phyloP scores from a whole-genome alignment of 2,329 filamentous ascomycete genomes.

The Chrysoporthe deuterocubensis region DNA sequence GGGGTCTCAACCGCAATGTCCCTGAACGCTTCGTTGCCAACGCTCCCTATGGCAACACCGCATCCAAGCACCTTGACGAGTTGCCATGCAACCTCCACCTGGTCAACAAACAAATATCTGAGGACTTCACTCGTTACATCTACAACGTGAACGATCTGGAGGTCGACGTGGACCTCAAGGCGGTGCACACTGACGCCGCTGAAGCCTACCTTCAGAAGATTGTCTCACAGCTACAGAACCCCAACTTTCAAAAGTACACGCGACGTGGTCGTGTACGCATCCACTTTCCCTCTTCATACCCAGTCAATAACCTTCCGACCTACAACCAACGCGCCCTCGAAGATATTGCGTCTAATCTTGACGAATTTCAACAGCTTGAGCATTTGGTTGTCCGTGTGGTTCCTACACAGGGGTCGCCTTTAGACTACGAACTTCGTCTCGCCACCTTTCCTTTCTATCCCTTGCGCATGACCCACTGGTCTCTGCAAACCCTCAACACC shows the following conservation, averaged over 20 bases:
- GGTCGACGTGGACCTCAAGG: conserved; percentile 25
- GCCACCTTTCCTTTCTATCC: conserved; percentile 28
- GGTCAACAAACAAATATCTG: conserved; percentile 26
- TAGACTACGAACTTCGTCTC: conserved; percentile 25
- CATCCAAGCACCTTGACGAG: background rate
- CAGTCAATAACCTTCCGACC: conserved; percentile 19
- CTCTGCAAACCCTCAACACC: conserved; percentile 21
- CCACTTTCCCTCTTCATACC: conserved; percentile 27
- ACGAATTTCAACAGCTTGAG: conserved; percentile 16
- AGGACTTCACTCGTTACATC: conserved; percentile 26
- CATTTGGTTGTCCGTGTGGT: conserved; percentile 22
- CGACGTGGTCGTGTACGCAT: conserved; percentile 23
- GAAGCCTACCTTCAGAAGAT: conserved; percentile 18
- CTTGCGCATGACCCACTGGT: conserved; percentile 24
- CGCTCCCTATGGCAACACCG: background rate
- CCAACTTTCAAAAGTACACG: conserved; percentile 23
- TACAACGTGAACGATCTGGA: conserved; percentile 24
- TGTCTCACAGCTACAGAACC: conserved; percentile 9
- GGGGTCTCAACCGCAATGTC: conserved; percentile 27
- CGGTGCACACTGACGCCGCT: conserved; percentile 6
- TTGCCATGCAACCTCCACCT: conserved; percentile 17
- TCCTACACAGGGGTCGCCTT: conserved; percentile 16
- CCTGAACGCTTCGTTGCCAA: background rate
- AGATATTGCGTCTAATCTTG: conserved; percentile 14
- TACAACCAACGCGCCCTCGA: conserved; percentile 25